phyloP scores from a whole-genome alignment of 2,329 filamentous ascomycete species.

The Metarhizium rileyi region DNA sequence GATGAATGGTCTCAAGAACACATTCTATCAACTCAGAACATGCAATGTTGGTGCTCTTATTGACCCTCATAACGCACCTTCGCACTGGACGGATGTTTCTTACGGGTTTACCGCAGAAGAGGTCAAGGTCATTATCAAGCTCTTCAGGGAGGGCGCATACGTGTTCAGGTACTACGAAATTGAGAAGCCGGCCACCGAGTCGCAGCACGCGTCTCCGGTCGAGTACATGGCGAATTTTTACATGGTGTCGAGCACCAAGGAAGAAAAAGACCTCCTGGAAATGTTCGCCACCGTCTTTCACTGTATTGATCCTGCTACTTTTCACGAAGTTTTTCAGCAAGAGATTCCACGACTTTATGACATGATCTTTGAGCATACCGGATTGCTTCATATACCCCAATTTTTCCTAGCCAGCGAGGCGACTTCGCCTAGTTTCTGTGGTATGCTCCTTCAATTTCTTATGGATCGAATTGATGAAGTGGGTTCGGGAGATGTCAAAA shows the following conservation, averaged over 20 bases:
- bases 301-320: constrained; percentile 94
- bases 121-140: constrained; percentile 89
- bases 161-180: constrained; percentile 97
- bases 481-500: constrained; percentile 81
- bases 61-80: constrained; percentile 67
- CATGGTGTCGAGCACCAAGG: constrained; percentile 86
- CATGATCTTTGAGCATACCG: constrained; percentile 95
- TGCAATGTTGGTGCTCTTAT: constrained; percentile 71
- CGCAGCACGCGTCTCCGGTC: constrained; percentile 68
- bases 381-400: constrained; percentile 88
- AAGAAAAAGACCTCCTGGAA: constrained; percentile 95
- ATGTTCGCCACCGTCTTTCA: constrained; percentile 98
- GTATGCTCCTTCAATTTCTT: constrained; percentile 93
- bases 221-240: constrained; percentile 93
- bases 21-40: constrained; percentile 86
- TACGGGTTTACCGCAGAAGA: constrained; percentile 97
- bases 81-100: constrained; percentile 91
- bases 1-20: constrained; percentile 90
- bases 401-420: constrained; percentile 99
- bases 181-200: constrained; percentile 65
- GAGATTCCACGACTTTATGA: constrained; percentile 96
- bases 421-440: constrained; percentile 93
- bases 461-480: constrained; percentile 97
- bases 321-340: constrained; percentile 96
- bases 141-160: constrained; percentile 92